phyloP scores from a whole-genome alignment of 1,139 yeast species.

The Suhomyces terraborum region DNA sequence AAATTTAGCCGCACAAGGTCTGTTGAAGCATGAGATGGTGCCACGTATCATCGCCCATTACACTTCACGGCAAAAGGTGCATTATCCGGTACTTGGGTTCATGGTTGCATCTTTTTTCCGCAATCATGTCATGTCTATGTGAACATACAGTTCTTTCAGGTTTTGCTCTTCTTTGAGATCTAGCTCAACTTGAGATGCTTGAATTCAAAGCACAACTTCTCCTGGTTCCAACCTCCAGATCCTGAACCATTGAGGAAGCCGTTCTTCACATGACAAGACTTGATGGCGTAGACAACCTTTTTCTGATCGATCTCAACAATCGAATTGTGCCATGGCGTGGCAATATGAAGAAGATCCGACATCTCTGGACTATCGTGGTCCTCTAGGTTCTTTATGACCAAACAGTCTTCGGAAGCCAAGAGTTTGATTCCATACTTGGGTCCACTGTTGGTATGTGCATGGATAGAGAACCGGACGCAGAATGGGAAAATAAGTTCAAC shows the following conservation, averaged over 20 bases:
- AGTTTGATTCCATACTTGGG: conserved; percentile 60
- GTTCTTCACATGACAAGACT: conserved; percentile 28
- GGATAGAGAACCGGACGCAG: conserved; percentile 60
- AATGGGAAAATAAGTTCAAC: conserved; percentile 62
- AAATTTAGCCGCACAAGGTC: no score
- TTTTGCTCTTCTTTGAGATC: no score
- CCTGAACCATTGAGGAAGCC: conserved; percentile 28
- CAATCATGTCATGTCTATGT: no score
- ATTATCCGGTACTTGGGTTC: no score
- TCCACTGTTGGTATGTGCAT: conserved; percentile 58
- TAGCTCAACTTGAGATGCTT: conserved; percentile 10
- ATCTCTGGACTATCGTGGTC: conserved; percentile 31
- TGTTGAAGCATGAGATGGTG: no score
- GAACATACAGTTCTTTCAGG: no score
- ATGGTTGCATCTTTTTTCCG: no score
- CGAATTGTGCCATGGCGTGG: conserved; percentile 69
- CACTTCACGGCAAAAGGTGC: no score
- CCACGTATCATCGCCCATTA: no score
- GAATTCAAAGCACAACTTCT: conserved; percentile 17
- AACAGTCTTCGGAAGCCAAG: conserved; percentile 47
- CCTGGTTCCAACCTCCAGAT: conserved; percentile 29
- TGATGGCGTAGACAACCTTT: conserved; percentile 29
- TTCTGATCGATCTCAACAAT: conserved; percentile 44
- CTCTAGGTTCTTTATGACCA: conserved; percentile 34
- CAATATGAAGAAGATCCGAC: conserved; percentile 57